Evolutionary conservation across 1,139 yeast genomes (phyloP).

Genomic region (Debaryomyces psychrophilus): DNA sequence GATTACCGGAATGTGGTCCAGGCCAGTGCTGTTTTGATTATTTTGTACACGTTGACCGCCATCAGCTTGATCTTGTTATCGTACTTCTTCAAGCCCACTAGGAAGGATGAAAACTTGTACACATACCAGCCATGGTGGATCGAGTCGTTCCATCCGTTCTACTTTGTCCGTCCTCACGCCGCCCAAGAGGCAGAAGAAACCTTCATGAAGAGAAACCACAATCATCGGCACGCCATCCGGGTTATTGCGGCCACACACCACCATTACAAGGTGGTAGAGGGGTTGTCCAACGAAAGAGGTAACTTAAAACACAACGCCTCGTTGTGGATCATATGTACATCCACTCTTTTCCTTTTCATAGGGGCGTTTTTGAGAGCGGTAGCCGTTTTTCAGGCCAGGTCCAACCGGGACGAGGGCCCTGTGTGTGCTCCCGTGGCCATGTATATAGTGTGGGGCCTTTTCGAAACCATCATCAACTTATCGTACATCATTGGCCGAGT

Average conservation of each 20-base stretch:
- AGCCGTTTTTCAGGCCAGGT: slow-evolving; percentile 47
- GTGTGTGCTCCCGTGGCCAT: slow-evolving; percentile 52
- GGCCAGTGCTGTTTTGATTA: slow-evolving; percentile 59
- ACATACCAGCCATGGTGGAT: slow-evolving; percentile 85
- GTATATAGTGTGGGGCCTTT: slow-evolving; percentile 65
- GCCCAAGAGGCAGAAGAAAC: slow-evolving; percentile 52
- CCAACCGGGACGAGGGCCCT: slow-evolving; percentile 27
- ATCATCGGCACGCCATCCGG: slow-evolving; percentile 54
- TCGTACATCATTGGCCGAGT: slow-evolving; percentile 63
- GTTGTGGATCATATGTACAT: slow-evolving; percentile 48
- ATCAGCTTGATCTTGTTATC: slow-evolving; percentile 53
- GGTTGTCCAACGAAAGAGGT: slow-evolving; percentile 47
- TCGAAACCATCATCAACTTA: slow-evolving; percentile 60
- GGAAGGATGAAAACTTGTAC: slow-evolving; percentile 53
- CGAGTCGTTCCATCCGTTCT: slow-evolving; percentile 58
- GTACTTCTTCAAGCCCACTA: slow-evolving; percentile 59
- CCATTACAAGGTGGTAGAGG: slow-evolving; percentile 47
- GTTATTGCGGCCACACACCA: slow-evolving; percentile 52
- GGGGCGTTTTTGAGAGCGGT: slow-evolving; percentile 64
- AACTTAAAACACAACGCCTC: slow-evolving; percentile 53
- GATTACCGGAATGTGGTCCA: slow-evolving; percentile 61
- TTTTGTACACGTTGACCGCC: slow-evolving; percentile 63
- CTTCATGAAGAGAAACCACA: slow-evolving; percentile 52
- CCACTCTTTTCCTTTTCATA: slow-evolving; percentile 58
- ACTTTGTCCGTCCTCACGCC: slow-evolving; percentile 56